phyloP scores from a whole-genome alignment of 805 yeast genomes.

The Kodamaea kaohsiungensis region DNA sequence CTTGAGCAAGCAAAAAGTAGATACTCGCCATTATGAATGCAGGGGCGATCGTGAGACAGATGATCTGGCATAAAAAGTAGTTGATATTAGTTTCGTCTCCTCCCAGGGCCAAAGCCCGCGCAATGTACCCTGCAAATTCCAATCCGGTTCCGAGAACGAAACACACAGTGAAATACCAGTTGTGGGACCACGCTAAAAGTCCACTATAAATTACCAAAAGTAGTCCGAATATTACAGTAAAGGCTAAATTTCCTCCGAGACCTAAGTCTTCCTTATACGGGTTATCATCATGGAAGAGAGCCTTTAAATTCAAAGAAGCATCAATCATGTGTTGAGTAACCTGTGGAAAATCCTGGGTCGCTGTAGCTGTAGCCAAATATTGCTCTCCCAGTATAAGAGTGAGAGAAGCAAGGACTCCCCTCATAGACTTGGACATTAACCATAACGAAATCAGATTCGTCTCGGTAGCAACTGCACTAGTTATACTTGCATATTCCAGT shows the following conservation, averaged over 20 bases:
- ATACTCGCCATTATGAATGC: conserved; percentile 16
- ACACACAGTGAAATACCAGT: conserved; percentile 18
- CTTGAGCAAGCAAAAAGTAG: conserved; percentile 13
- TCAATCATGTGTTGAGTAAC: conserved; percentile 36
- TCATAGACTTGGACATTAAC: conserved; percentile 5
- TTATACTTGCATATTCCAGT: not conserved
- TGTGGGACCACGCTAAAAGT: conserved; percentile 16
- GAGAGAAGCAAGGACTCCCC: conserved; percentile 41
- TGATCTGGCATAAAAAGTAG: conserved; percentile 10
- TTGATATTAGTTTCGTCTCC: conserved; percentile 3
- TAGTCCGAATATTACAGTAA: conserved; percentile 12
- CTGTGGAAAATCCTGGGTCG: conserved; percentile 19
- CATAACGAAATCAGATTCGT: conserved; percentile 3
- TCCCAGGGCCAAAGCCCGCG: conserved; percentile 7
- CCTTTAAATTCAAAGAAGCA: conserved; percentile 32
- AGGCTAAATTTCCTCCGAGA: conserved; percentile 17
- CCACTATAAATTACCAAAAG: conserved; percentile 12
- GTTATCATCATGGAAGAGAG: conserved; percentile 29
- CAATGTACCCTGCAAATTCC: conserved; percentile 14
- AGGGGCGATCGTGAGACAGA: conserved; percentile 15
- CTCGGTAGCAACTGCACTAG: conserved; percentile 2
- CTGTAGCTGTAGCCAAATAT: conserved; percentile 41
- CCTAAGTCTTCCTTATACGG: conserved; percentile 11
- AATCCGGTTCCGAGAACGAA: conserved; percentile 10
- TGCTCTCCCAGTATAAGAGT: conserved; percentile 34